Conservation (phyloP, 805 yeast genomes). For the Candida mattraensis region DNA sequence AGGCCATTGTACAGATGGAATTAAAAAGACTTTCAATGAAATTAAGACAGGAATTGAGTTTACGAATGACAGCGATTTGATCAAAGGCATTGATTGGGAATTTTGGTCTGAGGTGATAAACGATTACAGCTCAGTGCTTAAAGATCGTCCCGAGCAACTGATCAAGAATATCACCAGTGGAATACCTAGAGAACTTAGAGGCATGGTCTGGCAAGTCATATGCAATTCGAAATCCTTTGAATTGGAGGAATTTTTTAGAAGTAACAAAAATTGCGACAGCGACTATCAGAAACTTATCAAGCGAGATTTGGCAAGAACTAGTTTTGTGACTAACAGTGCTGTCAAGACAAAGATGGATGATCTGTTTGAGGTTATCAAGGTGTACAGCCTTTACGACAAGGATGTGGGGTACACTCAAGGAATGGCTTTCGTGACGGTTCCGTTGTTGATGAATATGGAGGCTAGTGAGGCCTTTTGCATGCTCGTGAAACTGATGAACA, state of each 20-base stretch:
- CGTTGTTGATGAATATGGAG: constrained; percentile 74
- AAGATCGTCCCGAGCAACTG: constrained; percentile 57
- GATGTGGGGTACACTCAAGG: constrained; percentile 99
- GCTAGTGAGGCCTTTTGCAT: constrained; percentile 86
- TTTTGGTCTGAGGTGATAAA: constrained; percentile 85
- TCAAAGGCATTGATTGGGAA: constrained; percentile 66
- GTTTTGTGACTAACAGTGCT: constrained; percentile 63
- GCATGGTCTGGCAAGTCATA: constrained; percentile 90
- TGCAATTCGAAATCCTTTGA: constrained; percentile 71
- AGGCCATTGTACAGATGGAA: constrained; percentile 44
- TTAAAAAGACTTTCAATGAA: constrained; percentile 45
- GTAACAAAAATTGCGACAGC: constrained; percentile 47
- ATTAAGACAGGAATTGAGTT: constrained; percentile 47
- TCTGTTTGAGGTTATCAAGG: constrained; percentile 73
- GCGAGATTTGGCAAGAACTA: constrained; percentile 82
- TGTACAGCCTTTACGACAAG: constrained; percentile 80
- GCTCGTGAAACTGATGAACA: constrained; percentile 78
- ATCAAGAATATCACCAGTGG: constrained; percentile 67
- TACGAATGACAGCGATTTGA: constrained; percentile 32
- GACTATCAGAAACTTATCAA: constrained; percentile 73
- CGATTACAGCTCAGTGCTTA: constrained; percentile 69
- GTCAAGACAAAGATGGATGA: constrained; percentile 59
- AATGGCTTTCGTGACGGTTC: constrained; percentile 90
- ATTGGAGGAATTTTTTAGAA: constrained; percentile 57
- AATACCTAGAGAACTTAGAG: constrained; percentile 81